These are phyloP conservation scores for Cyclostephanos tholiformis DNA, from an alignment of 108 stramenopile species.

Conservation along the genomic window DNA sequence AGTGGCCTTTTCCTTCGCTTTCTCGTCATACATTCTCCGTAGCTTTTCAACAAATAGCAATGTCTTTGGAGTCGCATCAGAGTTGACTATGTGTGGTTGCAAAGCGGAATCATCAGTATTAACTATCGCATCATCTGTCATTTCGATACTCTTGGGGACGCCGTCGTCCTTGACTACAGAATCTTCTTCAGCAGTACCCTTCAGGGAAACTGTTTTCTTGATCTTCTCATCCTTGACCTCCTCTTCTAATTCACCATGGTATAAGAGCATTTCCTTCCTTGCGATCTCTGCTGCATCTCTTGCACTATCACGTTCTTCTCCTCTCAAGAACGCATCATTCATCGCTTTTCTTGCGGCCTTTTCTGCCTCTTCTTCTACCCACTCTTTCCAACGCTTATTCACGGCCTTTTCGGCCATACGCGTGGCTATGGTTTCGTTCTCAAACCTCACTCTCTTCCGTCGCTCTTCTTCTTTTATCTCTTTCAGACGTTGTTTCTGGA, in stretches of 20 bases:
- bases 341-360: constrained; percentile 58
- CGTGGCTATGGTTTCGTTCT: constrained; percentile 37
- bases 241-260: constrained; percentile 52
- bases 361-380: constrained; percentile 60
- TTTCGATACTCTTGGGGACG: neutral
- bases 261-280: constrained; percentile 26
- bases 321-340: constrained; percentile 63
- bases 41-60: constrained; percentile 66
- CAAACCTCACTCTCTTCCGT: constrained; percentile 33
- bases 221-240: constrained; percentile 7
- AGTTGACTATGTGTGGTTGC: neutral
- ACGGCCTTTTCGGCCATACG: constrained; percentile 56
- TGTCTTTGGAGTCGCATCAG: constrained; percentile 52
- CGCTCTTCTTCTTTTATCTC: constrained; percentile 52
- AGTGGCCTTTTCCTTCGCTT: constrained; percentile 57
- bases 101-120: neutral
- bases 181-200: neutral
- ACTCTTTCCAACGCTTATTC: constrained; percentile 49
- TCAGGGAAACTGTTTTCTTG: neutral
- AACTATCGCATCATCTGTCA: constrained; percentile 10
- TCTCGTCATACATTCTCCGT: constrained; percentile 60
- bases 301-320: constrained; percentile 52
- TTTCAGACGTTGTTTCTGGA: constrained; percentile 46
- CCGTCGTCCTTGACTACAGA: neutral
- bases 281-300: constrained; percentile 54